A percentile compares a stretch with the other conserved stretches of the same genome.
Conservation (phyloP, 1,284 basidiomycete species). For the Earliella scabrosa region DNA sequence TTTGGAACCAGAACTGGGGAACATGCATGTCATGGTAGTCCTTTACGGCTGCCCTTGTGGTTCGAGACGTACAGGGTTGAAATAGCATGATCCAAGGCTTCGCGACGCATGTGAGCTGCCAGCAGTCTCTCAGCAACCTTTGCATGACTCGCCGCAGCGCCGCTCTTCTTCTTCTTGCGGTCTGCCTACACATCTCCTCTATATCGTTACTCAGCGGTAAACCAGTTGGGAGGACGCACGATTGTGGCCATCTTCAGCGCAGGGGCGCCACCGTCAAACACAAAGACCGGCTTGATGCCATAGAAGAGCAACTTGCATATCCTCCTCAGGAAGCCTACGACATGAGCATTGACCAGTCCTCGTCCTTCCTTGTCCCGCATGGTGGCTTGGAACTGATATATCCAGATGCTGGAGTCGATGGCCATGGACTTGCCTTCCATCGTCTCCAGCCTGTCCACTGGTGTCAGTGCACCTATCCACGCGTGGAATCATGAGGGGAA, state of each 20-base stretch:
- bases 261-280: constrained; percentile 96
- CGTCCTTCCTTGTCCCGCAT: constrained; percentile 98
- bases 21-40: too few relatives aligned
- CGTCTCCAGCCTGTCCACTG: constrained; percentile 74
- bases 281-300: constrained; percentile 96
- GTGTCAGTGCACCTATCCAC: constrained; percentile 14
- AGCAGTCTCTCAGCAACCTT: constrained; percentile 91
- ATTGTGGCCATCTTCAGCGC: constrained; percentile 87
- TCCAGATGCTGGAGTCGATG: constrained; percentile 99
- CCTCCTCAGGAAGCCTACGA: constrained; percentile 91
- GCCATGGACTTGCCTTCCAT: constrained; percentile 91
- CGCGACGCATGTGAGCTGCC: constrained; percentile 91
- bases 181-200: constrained; percentile 62
- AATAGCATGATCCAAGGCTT: constrained; percentile 83
- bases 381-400: constrained; percentile 98
- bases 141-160: constrained; percentile 82
- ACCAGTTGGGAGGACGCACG: constrained; percentile 51
- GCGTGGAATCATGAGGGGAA: constrained; percentile 11
- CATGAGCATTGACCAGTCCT: constrained; percentile 91
- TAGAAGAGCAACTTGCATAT: constrained; percentile 97
- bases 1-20: constrained; percentile 9
- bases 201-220: not conserved
- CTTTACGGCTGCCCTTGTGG: too few relatives aligned
- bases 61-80: too few relatives aligned
- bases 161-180: constrained; percentile 85